Evolutionary conservation across 176 grass and related monocot species (phyloP).

Genomic region (sorghum (Sorghum bicolor)): Sorghum_bicolor_NCBIv3 NC_012871.2:195501-196000

Average conservation of each 20-base stretch:
- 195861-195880: background rate
- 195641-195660: background rate
- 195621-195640: background rate
- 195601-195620: constrained; percentile 2
- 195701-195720: background rate
- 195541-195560: background rate
- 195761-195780: background rate
- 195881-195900: constrained; percentile 20
- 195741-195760: background rate
- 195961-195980: background rate
- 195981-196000: constrained; percentile 9
- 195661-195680: background rate
- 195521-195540: background rate
- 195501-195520: constrained; percentile 31
- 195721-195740: background rate
- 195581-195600: constrained; percentile 7
- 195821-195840: background rate
- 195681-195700: background rate
- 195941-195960: background rate
- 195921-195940: background rate
- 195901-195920: background rate
- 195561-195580: background rate
- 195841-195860: constrained; percentile 1
- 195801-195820: background rate
- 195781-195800: background rate